Conservation (phyloP, 371 early-diverging fungal genomes). For the Mortierella sp. region DNA sequence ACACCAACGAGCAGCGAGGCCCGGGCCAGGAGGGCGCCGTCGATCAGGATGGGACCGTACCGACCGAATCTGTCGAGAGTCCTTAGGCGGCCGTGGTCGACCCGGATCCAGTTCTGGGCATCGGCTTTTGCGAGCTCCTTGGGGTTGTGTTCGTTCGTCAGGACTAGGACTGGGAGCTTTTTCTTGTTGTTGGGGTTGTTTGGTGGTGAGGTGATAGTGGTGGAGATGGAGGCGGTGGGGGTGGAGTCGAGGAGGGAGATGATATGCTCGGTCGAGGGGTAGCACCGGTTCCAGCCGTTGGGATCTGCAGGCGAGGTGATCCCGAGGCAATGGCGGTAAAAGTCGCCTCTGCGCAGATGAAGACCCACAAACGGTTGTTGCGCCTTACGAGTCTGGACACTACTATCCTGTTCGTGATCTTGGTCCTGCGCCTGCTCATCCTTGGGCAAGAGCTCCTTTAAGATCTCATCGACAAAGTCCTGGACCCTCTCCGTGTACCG, state of each 20-base stretch:
- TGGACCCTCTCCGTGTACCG: conserved; percentile 36
- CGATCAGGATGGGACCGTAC: conserved; percentile 47
- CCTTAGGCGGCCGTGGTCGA: conserved; percentile 31
- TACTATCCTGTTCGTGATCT: neutral
- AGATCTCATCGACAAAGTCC: conserved; percentile 31
- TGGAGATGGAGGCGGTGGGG: neutral
- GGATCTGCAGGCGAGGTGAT: conserved; percentile 52
- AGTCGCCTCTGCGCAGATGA: conserved; percentile 45
- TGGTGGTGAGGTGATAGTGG: no score
- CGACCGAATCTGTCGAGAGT: conserved; percentile 40
- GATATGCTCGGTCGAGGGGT: conserved; percentile 46
- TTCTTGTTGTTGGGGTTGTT: no score
- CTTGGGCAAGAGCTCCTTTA: conserved; percentile 21
- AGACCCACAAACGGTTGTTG: conserved; percentile 32
- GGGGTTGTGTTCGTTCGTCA: conserved; percentile 48
- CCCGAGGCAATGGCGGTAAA: conserved; percentile 43
- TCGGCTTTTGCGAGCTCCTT: conserved; percentile 39
- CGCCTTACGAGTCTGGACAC: neutral
- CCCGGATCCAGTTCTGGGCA: conserved; percentile 46
- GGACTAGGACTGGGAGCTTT: conserved; percentile 38
- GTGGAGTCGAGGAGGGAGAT: conserved; percentile 30
- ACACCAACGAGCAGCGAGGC: conserved; percentile 38
- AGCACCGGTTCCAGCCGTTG: conserved; percentile 56
- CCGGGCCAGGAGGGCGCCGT: conserved; percentile 41
- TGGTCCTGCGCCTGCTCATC: neutral